phyloP scores from a whole-genome alignment of 148 eudicot genomes.

The Linanthus parryae region DNA sequence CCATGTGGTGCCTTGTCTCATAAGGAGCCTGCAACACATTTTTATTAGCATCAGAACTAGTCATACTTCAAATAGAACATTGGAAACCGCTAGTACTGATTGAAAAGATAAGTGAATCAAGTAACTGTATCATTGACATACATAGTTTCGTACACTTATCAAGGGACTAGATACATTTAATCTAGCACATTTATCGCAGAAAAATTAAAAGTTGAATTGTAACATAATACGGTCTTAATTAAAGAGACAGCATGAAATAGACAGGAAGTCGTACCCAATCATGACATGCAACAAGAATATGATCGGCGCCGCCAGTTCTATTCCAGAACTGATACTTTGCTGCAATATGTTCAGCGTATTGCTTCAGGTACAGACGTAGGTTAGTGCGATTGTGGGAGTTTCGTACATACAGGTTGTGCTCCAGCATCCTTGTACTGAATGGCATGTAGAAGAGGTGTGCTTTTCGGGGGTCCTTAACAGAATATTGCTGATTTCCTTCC shows the following conservation, averaged over 20 bases:
- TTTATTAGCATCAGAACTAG: not conserved
- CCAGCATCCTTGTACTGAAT: constrained; percentile 74
- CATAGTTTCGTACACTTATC: too few relatives aligned
- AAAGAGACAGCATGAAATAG: not conserved
- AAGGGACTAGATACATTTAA: not conserved
- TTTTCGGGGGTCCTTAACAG: constrained; percentile 55
- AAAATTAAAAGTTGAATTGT: not conserved
- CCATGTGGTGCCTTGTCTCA: constrained; percentile 80
- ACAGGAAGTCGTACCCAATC: constrained; percentile 60
- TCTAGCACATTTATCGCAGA: not conserved
- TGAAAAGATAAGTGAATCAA: not conserved
- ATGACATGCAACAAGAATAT: constrained; percentile 90
- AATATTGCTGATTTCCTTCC: constrained; percentile 63
- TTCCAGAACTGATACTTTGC: constrained; percentile 82
- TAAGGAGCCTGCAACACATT: constrained; percentile 53
- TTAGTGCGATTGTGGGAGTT: constrained; percentile 57
- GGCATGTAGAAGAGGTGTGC: constrained; percentile 94
- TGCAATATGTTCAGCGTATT: constrained; percentile 56
- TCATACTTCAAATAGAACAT: not conserved
- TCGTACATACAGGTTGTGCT: constrained; percentile 46
- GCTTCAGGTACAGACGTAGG: constrained; percentile 47
- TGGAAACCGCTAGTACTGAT: not conserved
- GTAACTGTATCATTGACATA: not conserved
- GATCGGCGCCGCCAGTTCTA: constrained; percentile 85
- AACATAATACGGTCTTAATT: not conserved